Evolutionary conservation across 2,329 filamentous ascomycete genomes (phyloP), one percentile per base, ranked within the genome.

Genomic region (Didymella glomerata): DNA sequence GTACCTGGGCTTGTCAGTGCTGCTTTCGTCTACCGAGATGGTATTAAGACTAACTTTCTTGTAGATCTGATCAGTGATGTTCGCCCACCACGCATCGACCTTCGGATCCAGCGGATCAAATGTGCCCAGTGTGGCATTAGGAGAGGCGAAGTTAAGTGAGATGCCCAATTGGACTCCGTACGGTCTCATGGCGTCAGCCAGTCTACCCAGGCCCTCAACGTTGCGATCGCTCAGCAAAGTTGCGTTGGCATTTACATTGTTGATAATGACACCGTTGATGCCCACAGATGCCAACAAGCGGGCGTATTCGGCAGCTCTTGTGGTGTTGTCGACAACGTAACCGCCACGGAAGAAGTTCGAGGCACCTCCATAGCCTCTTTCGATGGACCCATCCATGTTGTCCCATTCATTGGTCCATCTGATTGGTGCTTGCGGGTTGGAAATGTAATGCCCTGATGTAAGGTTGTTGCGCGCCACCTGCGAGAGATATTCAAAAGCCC

Each of bases 391-490:
- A 57, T 88, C 84, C 71, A 91, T 78, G 64, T 91, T 90, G 70
- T 91, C 88, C 89, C 89, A 91, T 64, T 91, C 84, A 68, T 91
- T 91, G 0, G 86, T 83, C 89, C 88, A 91, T 63, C 89, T 82
- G 41, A 91, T 84, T 0, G 84, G 84, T 0, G 84, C 86, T 56
- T 82, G 80, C 0, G 88, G 87, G 62, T 84, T 89, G 9, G 81
- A 82, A 2, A 81, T 76, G 46, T 82, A 81, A 4, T 81, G 71
- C 0, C 82, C 79, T 1, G 79, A 65, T 0, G 80, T 80, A 58
- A 86, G 78, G 45, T 87, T 83, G 24, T 82, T 84, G 70, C 87
- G 87, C 0, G 83, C 85, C n/a, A 91, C 78, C 72, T 84, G 81
- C 1, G 85, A 87, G 10, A 91, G 80, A 63, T 90, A 91, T 62